These are phyloP conservation scores for Cladosporium sp. DNA, from an alignment of 2,329 filamentous ascomycete genomes.

Conservation along the genomic window DNA sequence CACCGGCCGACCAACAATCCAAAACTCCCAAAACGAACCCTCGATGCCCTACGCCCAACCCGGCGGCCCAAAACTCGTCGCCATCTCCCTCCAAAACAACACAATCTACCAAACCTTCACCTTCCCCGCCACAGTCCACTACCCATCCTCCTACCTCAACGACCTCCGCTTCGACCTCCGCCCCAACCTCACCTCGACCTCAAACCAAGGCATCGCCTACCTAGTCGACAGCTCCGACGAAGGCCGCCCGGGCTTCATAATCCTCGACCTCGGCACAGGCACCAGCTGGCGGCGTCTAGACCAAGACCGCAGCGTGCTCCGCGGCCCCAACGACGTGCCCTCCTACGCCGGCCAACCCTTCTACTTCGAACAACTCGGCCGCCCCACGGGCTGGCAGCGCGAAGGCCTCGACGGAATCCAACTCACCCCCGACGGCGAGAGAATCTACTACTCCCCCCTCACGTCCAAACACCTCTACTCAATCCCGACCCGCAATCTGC, in stretches of 20 bases:
- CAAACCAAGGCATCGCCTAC: conserved; percentile 40
- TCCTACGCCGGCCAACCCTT: conserved; percentile 30
- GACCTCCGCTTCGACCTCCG: conserved; percentile 45
- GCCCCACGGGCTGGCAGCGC: conserved; percentile 22
- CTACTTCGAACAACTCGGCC: conserved; percentile 26
- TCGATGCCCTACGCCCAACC: conserved; percentile 42
- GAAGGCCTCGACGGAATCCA: conserved; percentile 38
- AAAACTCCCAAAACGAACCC: conserved; percentile 32
- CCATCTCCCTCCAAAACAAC: conserved; percentile 39
- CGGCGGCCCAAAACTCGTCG: conserved; percentile 43
- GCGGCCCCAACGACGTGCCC: conserved; percentile 28
- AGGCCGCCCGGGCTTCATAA: conserved; percentile 44
- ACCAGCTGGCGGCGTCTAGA: conserved; percentile 38
- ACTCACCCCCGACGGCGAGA: conserved; percentile 31
- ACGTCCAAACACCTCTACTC: conserved; percentile 34
- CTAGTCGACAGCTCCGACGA: conserved; percentile 44
- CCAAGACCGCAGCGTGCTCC: conserved; percentile 30
- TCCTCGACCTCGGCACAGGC: conserved; percentile 40
- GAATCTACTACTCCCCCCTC: conserved; percentile 42
- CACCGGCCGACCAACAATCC: conserved; percentile 41
- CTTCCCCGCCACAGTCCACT: conserved; percentile 39
- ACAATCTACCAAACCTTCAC: conserved; percentile 39
- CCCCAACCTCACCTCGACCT: conserved; percentile 33
- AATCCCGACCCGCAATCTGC: conserved; percentile 29
- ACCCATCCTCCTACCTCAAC: conserved; percentile 44